Conservation (phyloP, 2,329 filamentous ascomycete genomes). For the Talaromyces sp. region DNA sequence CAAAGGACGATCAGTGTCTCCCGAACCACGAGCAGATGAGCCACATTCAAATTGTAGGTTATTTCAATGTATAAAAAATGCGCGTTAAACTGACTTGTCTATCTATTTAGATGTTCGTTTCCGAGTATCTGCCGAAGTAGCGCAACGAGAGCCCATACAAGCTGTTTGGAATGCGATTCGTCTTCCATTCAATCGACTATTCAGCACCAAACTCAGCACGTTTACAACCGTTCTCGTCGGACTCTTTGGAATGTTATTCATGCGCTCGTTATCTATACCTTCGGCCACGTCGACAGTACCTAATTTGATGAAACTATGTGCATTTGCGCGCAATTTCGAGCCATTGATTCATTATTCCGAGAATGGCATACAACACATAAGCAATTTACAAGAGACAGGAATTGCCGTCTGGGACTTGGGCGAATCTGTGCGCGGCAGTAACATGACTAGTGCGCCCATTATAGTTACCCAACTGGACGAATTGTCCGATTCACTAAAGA, state of each 20-base stretch:
- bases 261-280: constrained; percentile 67
- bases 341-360: constrained; percentile 94
- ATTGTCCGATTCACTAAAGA: constrained; percentile 80
- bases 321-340: constrained; percentile 86
- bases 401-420: constrained; percentile 93
- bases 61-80: background rate
- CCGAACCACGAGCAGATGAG: constrained; percentile 33
- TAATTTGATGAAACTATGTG: constrained; percentile 86
- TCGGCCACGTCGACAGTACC: constrained; percentile 65
- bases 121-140: constrained; percentile 79
- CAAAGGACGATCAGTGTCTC: constrained; percentile 56
- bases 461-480: constrained; percentile 84
- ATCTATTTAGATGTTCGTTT: constrained; percentile 59
- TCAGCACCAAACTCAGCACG: constrained; percentile 67
- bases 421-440: constrained; percentile 82
- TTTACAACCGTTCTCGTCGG: constrained; percentile 60
- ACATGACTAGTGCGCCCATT: constrained; percentile 83
- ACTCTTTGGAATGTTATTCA: constrained; percentile 62
- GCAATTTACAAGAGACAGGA: constrained; percentile 83
- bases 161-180: constrained; percentile 63
- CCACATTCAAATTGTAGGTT: constrained; percentile 18
- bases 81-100: background rate
- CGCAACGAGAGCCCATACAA: constrained; percentile 82
- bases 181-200: constrained; percentile 44
- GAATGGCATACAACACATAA: constrained; percentile 79